These are phyloP conservation scores for Xylariales sp. DNA, from an alignment of 2,329 filamentous ascomycete species.

Conservation along the genomic window DNA sequence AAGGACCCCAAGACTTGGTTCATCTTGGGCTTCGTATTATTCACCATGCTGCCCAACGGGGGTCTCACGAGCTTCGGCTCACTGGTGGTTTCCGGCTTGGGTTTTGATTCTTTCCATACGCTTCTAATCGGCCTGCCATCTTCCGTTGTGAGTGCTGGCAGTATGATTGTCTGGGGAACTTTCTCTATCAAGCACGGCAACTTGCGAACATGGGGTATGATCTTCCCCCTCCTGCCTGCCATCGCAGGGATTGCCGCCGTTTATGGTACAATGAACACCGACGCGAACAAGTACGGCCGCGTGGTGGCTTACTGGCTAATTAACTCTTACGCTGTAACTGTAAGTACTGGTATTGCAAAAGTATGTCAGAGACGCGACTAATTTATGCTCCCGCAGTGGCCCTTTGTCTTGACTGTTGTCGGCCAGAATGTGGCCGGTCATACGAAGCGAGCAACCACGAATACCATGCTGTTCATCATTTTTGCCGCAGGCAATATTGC, in stretches of 20 bases:
- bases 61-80: slow-evolving; percentile 26
- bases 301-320: slow-evolving; percentile 49
- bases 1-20: slow-evolving; percentile 53
- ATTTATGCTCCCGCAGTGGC: too few species aligned
- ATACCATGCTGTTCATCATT: slow-evolving; percentile 22
- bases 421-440: slow-evolving; percentile 28
- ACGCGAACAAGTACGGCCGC: slow-evolving; percentile 44
- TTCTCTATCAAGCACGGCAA: slow-evolving; percentile 18
- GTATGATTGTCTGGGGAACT: slow-evolving; percentile 18
- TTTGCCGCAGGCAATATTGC: slow-evolving; percentile 15
- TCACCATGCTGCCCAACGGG: slow-evolving; percentile 53
- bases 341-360: too few species aligned
- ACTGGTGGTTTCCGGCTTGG: slow-evolving; percentile 17
- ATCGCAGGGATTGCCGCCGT: slow-evolving; percentile 20
- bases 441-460: slow-evolving; percentile 29
- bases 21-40: slow-evolving; percentile 47
- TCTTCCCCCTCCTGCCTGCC: slow-evolving; percentile 18
- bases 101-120: slow-evolving; percentile 15
- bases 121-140: slow-evolving; percentile 17
- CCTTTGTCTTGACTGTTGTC: slow-evolving; percentile 24
- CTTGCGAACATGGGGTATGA: slow-evolving; percentile 20
- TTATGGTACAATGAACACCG: slow-evolving; percentile 18
- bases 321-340: slow-evolving; percentile 21
- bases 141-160: slow-evolving; percentile 18
- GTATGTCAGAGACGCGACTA: too few species aligned